phyloP scores from a whole-genome alignment of 2,329 filamentous ascomycete species.

The Pezicula neosporulosa region DNA sequence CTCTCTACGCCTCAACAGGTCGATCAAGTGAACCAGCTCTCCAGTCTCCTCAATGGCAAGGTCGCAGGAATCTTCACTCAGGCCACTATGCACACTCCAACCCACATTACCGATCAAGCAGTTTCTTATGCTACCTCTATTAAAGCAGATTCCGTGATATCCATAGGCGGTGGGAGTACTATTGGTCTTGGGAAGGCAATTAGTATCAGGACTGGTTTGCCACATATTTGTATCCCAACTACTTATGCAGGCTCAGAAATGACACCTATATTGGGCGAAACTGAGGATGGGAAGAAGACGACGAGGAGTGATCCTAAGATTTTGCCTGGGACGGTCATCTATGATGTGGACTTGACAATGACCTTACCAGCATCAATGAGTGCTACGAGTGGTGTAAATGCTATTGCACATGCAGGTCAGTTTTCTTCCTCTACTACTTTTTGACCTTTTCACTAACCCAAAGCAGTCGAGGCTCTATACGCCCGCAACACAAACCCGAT shows the following conservation, averaged over 20 bases:
- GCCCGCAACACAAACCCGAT: conserved; percentile 59
- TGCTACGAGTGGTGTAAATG: conserved; percentile 59
- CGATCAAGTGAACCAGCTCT: conserved; percentile 40
- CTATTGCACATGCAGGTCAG: conserved; percentile 57
- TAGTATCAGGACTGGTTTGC: conserved; percentile 46
- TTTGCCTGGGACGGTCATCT: conserved; percentile 57
- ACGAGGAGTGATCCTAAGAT: conserved; percentile 56
- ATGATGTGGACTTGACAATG: conserved; percentile 61
- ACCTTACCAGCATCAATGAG: conserved; percentile 50
- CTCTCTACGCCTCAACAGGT: conserved; percentile 52
- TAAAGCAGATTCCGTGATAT: conserved; percentile 52
- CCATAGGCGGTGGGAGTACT: conserved; percentile 60
- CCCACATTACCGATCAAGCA: conserved; percentile 52
- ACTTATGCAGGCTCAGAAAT: conserved; percentile 62
- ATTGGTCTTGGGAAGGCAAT: conserved; percentile 60
- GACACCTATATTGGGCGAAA: conserved; percentile 63
- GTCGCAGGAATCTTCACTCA: conserved; percentile 49
- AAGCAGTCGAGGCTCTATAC: conserved; percentile 57
- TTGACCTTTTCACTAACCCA: neutral
- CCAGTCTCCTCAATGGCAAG: conserved; percentile 39
- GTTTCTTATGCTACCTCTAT: conserved; percentile 40
- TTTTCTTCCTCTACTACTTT: neutral
- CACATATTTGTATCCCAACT: conserved; percentile 58
- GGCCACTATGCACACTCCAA: conserved; percentile 62
- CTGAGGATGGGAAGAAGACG: conserved; percentile 52